Evolutionary conservation across 768 basidiomycete species (phyloP), one percentile per base, ranked within the genome.

Genomic region (Clavaria fumosa): DNA sequence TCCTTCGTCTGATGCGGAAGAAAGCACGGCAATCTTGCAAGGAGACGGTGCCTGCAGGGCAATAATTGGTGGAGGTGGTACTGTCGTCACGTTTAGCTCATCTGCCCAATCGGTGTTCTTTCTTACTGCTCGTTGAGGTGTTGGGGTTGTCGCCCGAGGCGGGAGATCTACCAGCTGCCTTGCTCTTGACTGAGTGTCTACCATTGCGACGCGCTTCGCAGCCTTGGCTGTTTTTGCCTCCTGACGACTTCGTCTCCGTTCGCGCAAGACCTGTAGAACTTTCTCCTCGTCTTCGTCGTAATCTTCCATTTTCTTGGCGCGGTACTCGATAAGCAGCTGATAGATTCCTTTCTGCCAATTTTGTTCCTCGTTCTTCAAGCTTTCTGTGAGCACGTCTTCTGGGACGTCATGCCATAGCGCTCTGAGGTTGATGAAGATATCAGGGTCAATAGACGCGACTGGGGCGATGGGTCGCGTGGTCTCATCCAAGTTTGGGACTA

Each of bases 301-400:
- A 44, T 76, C 69, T 49, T 83, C 78, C 30, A 85, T 53, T 39
- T 77, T 75, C 46, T 68, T 72, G 35, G 70, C 69, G 31, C 90
- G 74, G 58, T 95, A 96, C 45, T 74, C 75, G 38, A 79, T 64
- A n/a, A 99, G 66, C 4, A 96, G 61, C 50, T 84, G 78, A 56
- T 99, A 99, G 34, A 97, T 83, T 0, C 85, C 86, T 58, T 99
- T 96, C 54, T 97, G 88, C 83, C 88, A 91, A 20, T 81, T 91
- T 35, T 75, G 75, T 39, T 77, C 72, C 36, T 60, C 49, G 48
- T 67, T 75, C 51, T 58, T 65, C 48, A 99, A 61, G 37, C 70
- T 75, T 34, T 69, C 64, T 34, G 76, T 63, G 38, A 97, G 75
- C 21, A 80, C 75, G 7, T 70, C 67, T 38, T 91, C 85, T 2